Conservation (phyloP, 2,329 filamentous ascomycete genomes). For the Fusarium concolor region DNA sequence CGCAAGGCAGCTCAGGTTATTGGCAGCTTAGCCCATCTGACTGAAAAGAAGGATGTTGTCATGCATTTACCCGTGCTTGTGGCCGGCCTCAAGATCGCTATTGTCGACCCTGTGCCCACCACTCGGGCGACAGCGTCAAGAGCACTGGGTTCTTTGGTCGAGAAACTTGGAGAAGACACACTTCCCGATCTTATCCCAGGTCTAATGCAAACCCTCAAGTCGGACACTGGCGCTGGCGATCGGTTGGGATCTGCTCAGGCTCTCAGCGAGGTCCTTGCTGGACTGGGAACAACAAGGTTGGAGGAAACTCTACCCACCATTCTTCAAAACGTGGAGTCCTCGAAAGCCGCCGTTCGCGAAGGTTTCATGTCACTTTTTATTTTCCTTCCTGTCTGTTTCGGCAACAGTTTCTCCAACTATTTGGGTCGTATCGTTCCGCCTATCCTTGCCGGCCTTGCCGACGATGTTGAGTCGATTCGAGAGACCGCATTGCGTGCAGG, state of each 20-base stretch:
- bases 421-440: constrained; percentile 95
- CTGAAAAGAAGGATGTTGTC: constrained; percentile 93
- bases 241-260: constrained; percentile 96
- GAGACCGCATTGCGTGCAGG: constrained; percentile 96
- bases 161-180: constrained; percentile 97
- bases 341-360: constrained; percentile 90
- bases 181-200: constrained; percentile 97
- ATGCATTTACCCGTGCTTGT: constrained; percentile 92
- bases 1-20: constrained; percentile 97
- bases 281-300: constrained; percentile 88
- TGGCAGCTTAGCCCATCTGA: constrained; percentile 95
- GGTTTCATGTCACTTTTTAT: constrained; percentile 99
- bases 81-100: constrained; percentile 86
- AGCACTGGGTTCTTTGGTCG: constrained; percentile 93
- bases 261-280: constrained; percentile 94
- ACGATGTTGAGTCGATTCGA: constrained; percentile 95
- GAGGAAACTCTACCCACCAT: constrained; percentile 98
- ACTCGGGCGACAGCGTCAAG: constrained; percentile 97
- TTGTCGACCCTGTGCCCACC: constrained; percentile 95
- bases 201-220: constrained; percentile 97
- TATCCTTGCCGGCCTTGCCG: constrained; percentile 91
- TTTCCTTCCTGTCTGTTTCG: constrained; percentile 98
- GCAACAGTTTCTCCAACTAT: constrained; percentile 97
- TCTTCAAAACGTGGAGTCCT: constrained; percentile 92
- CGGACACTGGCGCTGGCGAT: constrained; percentile 95